These are phyloP conservation scores for Monosporascus sp. DNA, from an alignment of 2,329 filamentous ascomycete species.

Conservation along the genomic window DNA sequence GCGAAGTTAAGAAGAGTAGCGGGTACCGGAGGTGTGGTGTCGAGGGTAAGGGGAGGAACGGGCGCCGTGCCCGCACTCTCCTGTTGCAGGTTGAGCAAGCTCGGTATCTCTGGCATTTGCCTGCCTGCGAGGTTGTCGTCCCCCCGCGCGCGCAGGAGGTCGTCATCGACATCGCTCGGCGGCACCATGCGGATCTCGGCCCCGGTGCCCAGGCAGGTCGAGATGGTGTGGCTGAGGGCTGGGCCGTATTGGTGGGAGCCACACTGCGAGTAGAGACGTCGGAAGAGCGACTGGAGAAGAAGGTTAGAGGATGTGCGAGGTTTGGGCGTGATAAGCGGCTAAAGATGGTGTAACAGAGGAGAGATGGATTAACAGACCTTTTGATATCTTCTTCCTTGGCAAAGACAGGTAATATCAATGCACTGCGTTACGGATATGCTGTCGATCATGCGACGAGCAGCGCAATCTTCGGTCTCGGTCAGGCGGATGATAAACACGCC, in stretches of 20 bases:
- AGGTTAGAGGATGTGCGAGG: neutral
- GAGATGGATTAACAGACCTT: constrained; percentile 9
- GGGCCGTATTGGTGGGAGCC: constrained; percentile 23
- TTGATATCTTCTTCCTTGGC: constrained; percentile 25
- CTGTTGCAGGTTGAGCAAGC: constrained; percentile 19
- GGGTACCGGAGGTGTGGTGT: no score
- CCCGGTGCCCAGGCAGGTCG: constrained; percentile 21
- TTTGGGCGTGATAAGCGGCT: neutral
- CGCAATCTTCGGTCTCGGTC: constrained; percentile 16
- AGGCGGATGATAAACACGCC: constrained; percentile 1
- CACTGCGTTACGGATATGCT: constrained; percentile 28
- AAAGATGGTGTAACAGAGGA: neutral
- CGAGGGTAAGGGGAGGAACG: no score
- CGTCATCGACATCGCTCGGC: constrained; percentile 13
- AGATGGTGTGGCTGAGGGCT: constrained; percentile 23
- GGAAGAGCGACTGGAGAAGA: constrained; percentile 21
- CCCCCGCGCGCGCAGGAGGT: constrained; percentile 22
- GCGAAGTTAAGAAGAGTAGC: no score
- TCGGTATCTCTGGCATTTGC: constrained; percentile 20
- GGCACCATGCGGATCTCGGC: constrained; percentile 26
- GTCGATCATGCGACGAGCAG: constrained; percentile 25
- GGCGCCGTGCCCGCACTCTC: constrained; percentile 14
- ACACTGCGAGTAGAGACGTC: constrained; percentile 28
- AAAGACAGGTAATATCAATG: constrained; percentile 24
- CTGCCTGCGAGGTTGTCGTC: constrained; percentile 24